A percentile compares a stretch with the other conserved stretches of the same genome.
phyloP scores from a whole-genome alignment of 805 yeast genomes.

The Saccharomycopsis schoenii region DNA sequence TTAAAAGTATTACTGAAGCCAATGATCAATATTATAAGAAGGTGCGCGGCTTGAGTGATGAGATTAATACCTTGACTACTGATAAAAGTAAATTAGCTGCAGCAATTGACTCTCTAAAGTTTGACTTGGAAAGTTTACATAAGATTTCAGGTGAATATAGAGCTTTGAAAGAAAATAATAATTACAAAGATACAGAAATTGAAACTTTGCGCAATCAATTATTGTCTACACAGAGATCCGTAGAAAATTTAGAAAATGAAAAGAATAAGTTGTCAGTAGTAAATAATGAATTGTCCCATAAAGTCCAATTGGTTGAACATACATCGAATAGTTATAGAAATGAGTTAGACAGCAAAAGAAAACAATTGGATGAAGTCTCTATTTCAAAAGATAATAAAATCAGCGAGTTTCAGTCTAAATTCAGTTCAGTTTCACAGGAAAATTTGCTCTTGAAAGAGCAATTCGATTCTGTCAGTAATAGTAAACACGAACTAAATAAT shows the following conservation, averaged over 20 bases:
- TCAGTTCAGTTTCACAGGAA: background rate
- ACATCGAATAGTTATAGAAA: slow-evolving; percentile 25
- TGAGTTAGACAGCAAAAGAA: slow-evolving; percentile 23
- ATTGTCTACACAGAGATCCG: slow-evolving; percentile 3
- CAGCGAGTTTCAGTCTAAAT: background rate
- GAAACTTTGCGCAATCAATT: slow-evolving; percentile 1
- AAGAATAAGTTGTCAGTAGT: slow-evolving; percentile 23
- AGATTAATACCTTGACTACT: slow-evolving; percentile 25
- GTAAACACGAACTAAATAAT: slow-evolving; percentile 25
- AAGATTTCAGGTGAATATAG: slow-evolving; percentile 30
- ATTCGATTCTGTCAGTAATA: background rate
- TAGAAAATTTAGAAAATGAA: slow-evolving; percentile 5
- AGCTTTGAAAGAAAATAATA: slow-evolving; percentile 27
- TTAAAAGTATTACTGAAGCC: slow-evolving; percentile 27
- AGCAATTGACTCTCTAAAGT: slow-evolving; percentile 28
- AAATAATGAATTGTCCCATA: slow-evolving; percentile 22
- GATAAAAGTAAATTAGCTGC: slow-evolving; percentile 19
- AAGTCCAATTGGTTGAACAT: slow-evolving; percentile 25
- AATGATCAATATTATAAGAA: slow-evolving; percentile 32
- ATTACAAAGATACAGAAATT: slow-evolving; percentile 23
- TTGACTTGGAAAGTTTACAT: slow-evolving; percentile 33
- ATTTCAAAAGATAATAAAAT: slow-evolving; percentile 1
- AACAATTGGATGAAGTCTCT: slow-evolving; percentile 26
- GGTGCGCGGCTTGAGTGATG: slow-evolving; percentile 30
- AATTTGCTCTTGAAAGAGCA: background rate